Base-by-base conservation (phyloP, 148 eudicot genomes). In the Camellia sinensis region DNA sequence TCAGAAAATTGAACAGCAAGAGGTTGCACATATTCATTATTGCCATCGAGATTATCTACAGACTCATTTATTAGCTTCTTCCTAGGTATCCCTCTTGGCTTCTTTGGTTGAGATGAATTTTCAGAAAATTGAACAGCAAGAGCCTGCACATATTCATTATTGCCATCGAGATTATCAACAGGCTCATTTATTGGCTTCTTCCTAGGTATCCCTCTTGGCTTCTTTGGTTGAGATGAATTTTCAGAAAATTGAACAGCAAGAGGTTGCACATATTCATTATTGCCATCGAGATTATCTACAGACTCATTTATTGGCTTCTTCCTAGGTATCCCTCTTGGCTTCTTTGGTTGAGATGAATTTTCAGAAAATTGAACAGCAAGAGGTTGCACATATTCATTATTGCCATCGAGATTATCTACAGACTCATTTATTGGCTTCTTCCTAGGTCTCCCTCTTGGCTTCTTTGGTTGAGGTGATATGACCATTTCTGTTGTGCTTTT, bases 1-100 rank as follows among this genome's bases (percentile, higher is more conserved):
- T 82, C 89, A 43, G 88, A 83, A 71, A 74, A 67, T 71, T 81
- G 80, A 75, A 76, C 75, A 67, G 80, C 87, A 44, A 84, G 81
- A 71, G 85, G 87, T 84, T 83, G 78, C 81, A 70, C 67, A 41
- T 17, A 68, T 17, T 68, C 63, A 56, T 68, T 83, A 22, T 80
- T 80, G 52, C 75, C 77, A 75, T 84, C 63, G 12, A 74, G 7
- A 68, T 72, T 44, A 60, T 61, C 81, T 52, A 12, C 57, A 53
- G 76, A 44, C 73, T 73, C 81, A 69, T 78, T 64, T 19, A 46
- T 15, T 11, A 44, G 75, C 62, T 67, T 67, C 68, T 81, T 75
- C 76, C 86, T 75, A 10, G 83, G 84, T 77, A 76, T 77, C 64
- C 84, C 80, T 77, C 70, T 70, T 50, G 70, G 70, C 67, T 64